Base-by-base conservation (phyloP, 345 rosid genomes). In the Turnera subulata region DNA sequence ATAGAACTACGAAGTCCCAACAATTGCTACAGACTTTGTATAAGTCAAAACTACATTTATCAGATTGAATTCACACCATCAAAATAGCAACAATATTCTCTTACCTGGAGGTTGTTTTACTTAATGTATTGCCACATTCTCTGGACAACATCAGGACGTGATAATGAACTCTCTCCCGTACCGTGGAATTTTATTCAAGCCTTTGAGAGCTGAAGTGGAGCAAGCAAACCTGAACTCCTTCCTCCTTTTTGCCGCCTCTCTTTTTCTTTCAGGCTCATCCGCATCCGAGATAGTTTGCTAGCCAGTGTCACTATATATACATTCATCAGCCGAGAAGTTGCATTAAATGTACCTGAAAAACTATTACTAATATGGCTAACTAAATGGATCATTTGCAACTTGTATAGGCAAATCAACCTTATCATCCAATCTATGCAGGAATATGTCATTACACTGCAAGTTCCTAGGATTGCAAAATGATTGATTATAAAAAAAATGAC, bases 111-210 rank as follows among this genome's bases (percentile, higher is more conserved):
- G 25, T 63, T 47, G 48, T 63, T 55, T 50, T 54, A 54, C 55
- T 63, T 63, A 33, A 63, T 63, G 54, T 46, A 63, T 2, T 55
- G 60, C 67, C 67, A 63, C 53, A 63, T 63, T 47, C 60, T 63
- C 60, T 63, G 54, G 60, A 63, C 37, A 7, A 46, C 67, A 37
- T 38, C 22, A 18, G 67, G 45, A 33, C 61, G 67, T 11, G 67
- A 55, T 19, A 64, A 39, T 48, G 56, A 39, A 64, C 19, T 64
- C 46, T 64, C 61, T 37, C 68, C 68, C 10, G 56, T 56, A 1
- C 68, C 68, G 39, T 55, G 46, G 53, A 64, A 48, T 38, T 64
- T 64, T 39, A 48, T 39, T 20, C 55, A 22, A 37, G 68, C 68
- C 37, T 64, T 50, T 48, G 61, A 64, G n/a, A 55, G 68, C 56